phyloP scores from a whole-genome alignment of 257 asterid genomes.

The Solanum arcanum region DNA sequence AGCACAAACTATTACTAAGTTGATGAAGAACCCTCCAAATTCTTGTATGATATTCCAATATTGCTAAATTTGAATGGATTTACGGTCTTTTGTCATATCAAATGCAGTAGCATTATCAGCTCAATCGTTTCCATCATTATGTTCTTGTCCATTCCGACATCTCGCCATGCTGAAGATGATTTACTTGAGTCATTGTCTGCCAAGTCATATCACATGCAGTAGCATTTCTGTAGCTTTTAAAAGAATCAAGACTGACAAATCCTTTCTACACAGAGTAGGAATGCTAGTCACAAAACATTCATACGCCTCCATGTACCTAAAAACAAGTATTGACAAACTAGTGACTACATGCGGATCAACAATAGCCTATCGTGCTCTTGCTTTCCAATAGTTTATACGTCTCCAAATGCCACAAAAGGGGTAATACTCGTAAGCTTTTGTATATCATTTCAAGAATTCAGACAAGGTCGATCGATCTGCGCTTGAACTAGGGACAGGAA shows the following conservation, averaged over 20 bases:
- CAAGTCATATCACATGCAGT: not conserved
- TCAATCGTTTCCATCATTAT: not conserved
- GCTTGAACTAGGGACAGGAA: slow-evolving; percentile 19
- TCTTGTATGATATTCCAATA: slow-evolving; percentile 5
- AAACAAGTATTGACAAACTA: not conserved
- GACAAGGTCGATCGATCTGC: slow-evolving; percentile 18
- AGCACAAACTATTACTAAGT: too few species aligned
- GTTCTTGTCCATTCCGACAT: slow-evolving; percentile 3
- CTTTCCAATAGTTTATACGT: not conserved
- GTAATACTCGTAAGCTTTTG: not conserved
- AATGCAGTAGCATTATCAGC: not conserved
- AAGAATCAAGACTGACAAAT: not conserved
- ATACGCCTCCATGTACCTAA: not conserved
- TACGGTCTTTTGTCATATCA: slow-evolving; percentile 9
- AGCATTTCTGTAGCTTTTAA: not conserved
- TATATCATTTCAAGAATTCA: slow-evolving; percentile 5
- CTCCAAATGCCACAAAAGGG: not conserved
- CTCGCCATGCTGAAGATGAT: not conserved
- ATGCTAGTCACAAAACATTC: not conserved
- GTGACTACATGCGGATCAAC: not conserved
- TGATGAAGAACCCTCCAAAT: too few species aligned
- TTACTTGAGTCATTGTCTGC: slow-evolving; percentile 2
- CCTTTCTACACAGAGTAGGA: not conserved
- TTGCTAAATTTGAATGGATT: not conserved
- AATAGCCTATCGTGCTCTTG: not conserved